These are phyloP conservation scores for Ciborinia camelliae DNA, from an alignment of 2,329 filamentous ascomycete species.

Conservation along the genomic window DNA sequence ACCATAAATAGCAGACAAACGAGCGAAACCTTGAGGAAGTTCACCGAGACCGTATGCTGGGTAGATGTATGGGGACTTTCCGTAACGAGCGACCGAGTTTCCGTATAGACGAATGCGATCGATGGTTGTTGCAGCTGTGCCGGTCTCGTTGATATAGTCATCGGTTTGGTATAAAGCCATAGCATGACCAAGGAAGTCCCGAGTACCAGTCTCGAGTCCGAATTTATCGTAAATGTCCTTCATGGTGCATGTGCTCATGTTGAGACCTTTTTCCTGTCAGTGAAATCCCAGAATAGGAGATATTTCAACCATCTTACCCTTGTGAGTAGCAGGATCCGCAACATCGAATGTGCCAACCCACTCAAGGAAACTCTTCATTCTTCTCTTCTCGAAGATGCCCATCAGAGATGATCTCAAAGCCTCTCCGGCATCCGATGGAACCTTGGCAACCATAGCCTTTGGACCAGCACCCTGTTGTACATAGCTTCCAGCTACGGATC, in stretches of 20 bases:
- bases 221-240: slow-evolving; percentile 99
- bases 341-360: slow-evolving; percentile 86
- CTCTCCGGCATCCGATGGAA: slow-evolving; percentile 88
- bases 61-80: slow-evolving; percentile 99
- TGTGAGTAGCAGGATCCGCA: slow-evolving; percentile 81
- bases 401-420: slow-evolving; percentile 90
- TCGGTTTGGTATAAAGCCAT: slow-evolving; percentile 96
- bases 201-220: slow-evolving; percentile 80
- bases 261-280: slow-evolving; percentile 58
- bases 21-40: slow-evolving; percentile 95
- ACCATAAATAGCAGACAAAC: slow-evolving; percentile 95
- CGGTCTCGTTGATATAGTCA: slow-evolving; percentile 72
- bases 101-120: slow-evolving; percentile 93
- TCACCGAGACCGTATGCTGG: slow-evolving; percentile 96
- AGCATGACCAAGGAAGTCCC: slow-evolving; percentile 95
- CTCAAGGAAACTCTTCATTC: slow-evolving; percentile 94
- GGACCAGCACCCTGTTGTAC: slow-evolving; percentile 82
- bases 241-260: slow-evolving; percentile 79
- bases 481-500: slow-evolving; percentile 91
- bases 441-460: slow-evolving; percentile 93
- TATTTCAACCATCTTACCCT: slow-evolving; percentile 57
- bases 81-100: slow-evolving; percentile 95
- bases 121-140: slow-evolving; percentile 78
- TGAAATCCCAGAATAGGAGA: slow-evolving; percentile 24
- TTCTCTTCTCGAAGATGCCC: slow-evolving; percentile 96